These are phyloP conservation scores for Astrothelium macrocarpum DNA, from an alignment of 495 filamentous ascomycete species.

Conservation along the genomic window DNA sequence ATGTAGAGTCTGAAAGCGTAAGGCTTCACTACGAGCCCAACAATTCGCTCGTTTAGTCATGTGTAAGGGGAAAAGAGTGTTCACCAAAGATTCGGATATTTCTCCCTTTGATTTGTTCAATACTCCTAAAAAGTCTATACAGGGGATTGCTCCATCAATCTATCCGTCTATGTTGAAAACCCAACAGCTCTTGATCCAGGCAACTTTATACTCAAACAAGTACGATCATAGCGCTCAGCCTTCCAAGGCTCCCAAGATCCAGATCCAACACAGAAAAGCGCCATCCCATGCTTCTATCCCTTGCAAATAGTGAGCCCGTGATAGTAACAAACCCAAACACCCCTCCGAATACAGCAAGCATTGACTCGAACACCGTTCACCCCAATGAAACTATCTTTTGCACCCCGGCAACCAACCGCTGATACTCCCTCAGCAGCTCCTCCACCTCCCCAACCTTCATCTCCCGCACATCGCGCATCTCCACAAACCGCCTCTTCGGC, in stretches of 20 bases:
- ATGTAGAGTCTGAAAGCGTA: too few relatives aligned
- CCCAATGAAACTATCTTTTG: not conserved
- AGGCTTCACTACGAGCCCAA: too few relatives aligned
- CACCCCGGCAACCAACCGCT: conserved; percentile 50
- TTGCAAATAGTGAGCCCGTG: not conserved
- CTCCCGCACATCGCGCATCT: conserved; percentile 65
- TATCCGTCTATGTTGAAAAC: too few relatives aligned
- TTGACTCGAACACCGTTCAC: not conserved
- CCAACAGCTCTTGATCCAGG: not conserved
- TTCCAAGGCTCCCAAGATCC: not conserved
- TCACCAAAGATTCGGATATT: too few relatives aligned
- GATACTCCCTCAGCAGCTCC: conserved; percentile 77
- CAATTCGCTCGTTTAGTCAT: too few relatives aligned
- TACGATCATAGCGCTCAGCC: not conserved
- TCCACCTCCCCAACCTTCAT: conserved; percentile 73
- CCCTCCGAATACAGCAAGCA: not conserved
- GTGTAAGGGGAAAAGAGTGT: too few relatives aligned
- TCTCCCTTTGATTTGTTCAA: too few relatives aligned
- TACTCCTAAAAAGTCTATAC: too few relatives aligned
- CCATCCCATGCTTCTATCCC: not conserved
- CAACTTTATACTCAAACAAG: not conserved
- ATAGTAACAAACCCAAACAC: not conserved
- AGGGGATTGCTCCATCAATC: too few relatives aligned
- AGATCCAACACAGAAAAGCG: not conserved
- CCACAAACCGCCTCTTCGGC: conserved; percentile 72